phyloP scores from a whole-genome alignment of 2,329 filamentous ascomycete genomes.

The Passalora sequoiae region DNA sequence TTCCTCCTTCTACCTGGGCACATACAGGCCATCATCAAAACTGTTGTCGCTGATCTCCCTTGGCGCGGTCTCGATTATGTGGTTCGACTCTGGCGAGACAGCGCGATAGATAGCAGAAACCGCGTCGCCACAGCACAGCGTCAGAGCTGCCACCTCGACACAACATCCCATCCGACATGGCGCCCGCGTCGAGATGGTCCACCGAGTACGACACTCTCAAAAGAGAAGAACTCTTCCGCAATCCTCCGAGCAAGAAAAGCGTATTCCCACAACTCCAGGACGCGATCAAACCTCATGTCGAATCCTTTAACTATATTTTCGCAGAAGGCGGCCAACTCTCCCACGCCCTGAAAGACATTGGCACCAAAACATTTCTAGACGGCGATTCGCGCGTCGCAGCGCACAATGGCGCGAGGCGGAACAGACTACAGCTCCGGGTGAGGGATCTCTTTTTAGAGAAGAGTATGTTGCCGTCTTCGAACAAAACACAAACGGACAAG shows the following conservation, averaged over 20 bases:
- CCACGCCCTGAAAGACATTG: slow-evolving; percentile 80
- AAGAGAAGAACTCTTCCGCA: slow-evolving; percentile 80
- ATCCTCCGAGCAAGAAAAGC: slow-evolving; percentile 79
- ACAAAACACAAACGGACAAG: slow-evolving; percentile 74
- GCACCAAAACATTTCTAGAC: slow-evolving; percentile 80
- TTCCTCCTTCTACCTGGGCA: too few species aligned
- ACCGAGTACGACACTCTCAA: slow-evolving; percentile 80
- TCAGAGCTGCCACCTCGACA: too few species aligned
- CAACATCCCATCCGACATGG: too few species aligned
- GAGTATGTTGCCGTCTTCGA: slow-evolving; percentile 69
- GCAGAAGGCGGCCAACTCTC: slow-evolving; percentile 66
- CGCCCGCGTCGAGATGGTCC: slow-evolving; percentile 63
- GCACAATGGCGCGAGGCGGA: slow-evolving; percentile 51
- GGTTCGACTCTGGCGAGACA: too few species aligned
- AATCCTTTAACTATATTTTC: slow-evolving; percentile 92
- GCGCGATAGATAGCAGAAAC: too few species aligned
- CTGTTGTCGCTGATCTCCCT: too few species aligned
- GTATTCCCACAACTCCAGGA: slow-evolving; percentile 82
- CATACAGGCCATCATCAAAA: too few species aligned
- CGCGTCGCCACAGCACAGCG: too few species aligned
- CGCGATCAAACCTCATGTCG: slow-evolving; percentile 86
- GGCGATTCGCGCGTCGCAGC: slow-evolving; percentile 44
- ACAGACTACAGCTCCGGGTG: slow-evolving; percentile 71
- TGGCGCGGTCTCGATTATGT: too few species aligned
- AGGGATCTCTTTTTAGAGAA: slow-evolving; percentile 80